A percentile compares a stretch with the other conserved stretches of the same genome.
Conservation (phyloP, 352 stramenopile species). For the Pythium dissimile region DNA sequence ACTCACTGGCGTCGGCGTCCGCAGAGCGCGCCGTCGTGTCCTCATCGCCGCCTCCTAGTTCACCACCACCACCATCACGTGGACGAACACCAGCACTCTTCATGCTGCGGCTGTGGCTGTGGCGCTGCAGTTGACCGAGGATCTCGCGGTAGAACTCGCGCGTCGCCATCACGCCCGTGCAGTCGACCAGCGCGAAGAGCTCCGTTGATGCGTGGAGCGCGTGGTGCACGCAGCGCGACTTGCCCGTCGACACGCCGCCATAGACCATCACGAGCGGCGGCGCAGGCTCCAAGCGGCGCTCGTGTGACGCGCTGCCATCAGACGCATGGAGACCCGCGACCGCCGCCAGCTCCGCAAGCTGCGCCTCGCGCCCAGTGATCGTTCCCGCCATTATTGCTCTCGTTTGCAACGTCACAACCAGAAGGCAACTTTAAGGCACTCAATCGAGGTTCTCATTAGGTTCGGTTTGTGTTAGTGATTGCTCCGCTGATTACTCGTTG, state of each 20-base stretch:
- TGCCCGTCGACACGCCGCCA: conserved; percentile 72
- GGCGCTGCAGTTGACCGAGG: conserved; percentile 50
- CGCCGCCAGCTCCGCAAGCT: conserved; percentile 44
- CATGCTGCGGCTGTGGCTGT: background rate
- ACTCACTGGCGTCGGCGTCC: too few relatives aligned
- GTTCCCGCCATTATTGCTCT: background rate
- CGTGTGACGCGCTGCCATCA: background rate
- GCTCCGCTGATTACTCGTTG: conserved; percentile 14
- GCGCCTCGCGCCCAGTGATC: conserved; percentile 56
- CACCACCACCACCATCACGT: too few relatives aligned
- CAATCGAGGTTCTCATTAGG: too few relatives aligned
- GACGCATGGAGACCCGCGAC: conserved; percentile 40
- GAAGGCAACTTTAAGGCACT: background rate
- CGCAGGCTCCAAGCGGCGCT: conserved; percentile 28
- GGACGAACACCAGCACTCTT: background rate
- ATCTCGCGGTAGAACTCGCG: conserved; percentile 74
- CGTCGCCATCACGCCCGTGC: conserved; percentile 57
- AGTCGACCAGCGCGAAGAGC: conserved; percentile 61
- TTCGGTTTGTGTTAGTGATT: conserved; percentile 7
- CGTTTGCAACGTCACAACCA: background rate
- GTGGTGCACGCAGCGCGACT: conserved; percentile 55
- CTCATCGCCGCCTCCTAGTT: too few relatives aligned
- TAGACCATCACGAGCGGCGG: conserved; percentile 68
- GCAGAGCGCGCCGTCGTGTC: too few relatives aligned
- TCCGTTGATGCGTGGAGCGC: conserved; percentile 30